Conservation (phyloP, 345 rosid species). For the Camelina hispida region DNA sequence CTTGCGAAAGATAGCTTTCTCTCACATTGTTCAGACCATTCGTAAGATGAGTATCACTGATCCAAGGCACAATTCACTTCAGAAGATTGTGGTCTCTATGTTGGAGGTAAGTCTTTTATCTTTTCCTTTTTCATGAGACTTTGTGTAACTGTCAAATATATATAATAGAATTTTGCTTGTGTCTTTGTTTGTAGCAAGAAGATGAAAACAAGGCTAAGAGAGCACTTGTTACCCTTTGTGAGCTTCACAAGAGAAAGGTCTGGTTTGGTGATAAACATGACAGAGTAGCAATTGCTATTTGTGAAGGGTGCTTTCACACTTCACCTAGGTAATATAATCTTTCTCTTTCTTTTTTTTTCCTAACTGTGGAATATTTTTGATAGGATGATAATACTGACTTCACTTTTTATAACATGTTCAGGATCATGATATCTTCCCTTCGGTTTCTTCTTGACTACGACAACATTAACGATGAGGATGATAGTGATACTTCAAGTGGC, state of each 20-base stretch:
- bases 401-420: conserved; percentile 38
- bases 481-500: conserved; percentile 70
- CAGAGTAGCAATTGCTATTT: conserved; percentile 87
- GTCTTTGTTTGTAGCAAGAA: conserved; percentile 69
- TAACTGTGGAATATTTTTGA: conserved; percentile 21
- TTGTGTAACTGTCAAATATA: neutral
- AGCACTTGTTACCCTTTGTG: conserved; percentile 69
- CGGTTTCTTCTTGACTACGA: conserved; percentile 91
- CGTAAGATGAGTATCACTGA: conserved; percentile 81
- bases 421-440: conserved; percentile 80
- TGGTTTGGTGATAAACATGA: conserved; percentile 89
- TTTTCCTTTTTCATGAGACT: neutral
- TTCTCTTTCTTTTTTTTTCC: no score
- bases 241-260: conserved; percentile 77
- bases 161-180: neutral
- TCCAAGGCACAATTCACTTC: conserved; percentile 70
- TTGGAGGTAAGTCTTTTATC: conserved; percentile 35
- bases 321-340: conserved; percentile 61
- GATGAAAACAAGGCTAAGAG: conserved; percentile 85
- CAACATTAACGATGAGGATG: conserved; percentile 66
- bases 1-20: conserved; percentile 73
- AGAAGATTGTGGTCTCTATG: conserved; percentile 65
- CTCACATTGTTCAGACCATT: conserved; percentile 82
- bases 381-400: neutral
- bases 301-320: conserved; percentile 84